These are phyloP conservation scores for Beauveria sp. DNA, from an alignment of 2,329 filamentous ascomycete genomes.

Conservation along the genomic window DNA sequence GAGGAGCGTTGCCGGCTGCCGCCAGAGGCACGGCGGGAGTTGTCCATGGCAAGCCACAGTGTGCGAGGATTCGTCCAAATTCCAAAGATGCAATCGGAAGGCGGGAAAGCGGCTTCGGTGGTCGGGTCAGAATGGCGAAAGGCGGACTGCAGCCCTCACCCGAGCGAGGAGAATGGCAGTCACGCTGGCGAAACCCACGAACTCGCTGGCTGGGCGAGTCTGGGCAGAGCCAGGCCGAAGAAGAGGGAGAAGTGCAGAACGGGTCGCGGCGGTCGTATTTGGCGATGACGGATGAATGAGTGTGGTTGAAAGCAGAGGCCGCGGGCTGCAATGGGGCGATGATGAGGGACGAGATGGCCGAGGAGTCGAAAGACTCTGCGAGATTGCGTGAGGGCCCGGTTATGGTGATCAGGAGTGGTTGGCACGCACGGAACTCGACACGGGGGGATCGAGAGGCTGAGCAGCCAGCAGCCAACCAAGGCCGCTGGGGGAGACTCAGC, in stretches of 20 bases:
- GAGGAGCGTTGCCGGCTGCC: constrained; percentile 8
- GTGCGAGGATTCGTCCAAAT: background rate
- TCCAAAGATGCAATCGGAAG: background rate
- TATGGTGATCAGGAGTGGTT: constrained; percentile 11
- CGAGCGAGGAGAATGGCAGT: constrained; percentile 1
- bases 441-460: constrained; percentile 10
- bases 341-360: background rate
- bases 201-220: constrained; percentile 8
- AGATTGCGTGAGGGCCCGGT: background rate
- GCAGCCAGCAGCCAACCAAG: background rate
- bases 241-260: background rate
- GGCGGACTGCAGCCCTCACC: constrained; percentile 8
- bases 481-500: background rate
- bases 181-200: constrained; percentile 8
- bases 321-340: background rate
- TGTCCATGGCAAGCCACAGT: constrained; percentile 2
- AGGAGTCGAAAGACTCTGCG: background rate
- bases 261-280: background rate
- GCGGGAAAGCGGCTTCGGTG: background rate
- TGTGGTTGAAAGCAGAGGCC: background rate
- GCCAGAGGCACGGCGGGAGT: constrained; percentile 5
- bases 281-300: background rate
- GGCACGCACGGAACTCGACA: constrained; percentile 8
- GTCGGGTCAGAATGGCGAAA: background rate
- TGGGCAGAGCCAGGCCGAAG: constrained; percentile 2